Percentiles rank a stretch among this genome's conserved stretches.
These are phyloP conservation scores for Vigna mungo DNA, from an alignment of 306 rosid species.

Conservation along the genomic window DNA sequence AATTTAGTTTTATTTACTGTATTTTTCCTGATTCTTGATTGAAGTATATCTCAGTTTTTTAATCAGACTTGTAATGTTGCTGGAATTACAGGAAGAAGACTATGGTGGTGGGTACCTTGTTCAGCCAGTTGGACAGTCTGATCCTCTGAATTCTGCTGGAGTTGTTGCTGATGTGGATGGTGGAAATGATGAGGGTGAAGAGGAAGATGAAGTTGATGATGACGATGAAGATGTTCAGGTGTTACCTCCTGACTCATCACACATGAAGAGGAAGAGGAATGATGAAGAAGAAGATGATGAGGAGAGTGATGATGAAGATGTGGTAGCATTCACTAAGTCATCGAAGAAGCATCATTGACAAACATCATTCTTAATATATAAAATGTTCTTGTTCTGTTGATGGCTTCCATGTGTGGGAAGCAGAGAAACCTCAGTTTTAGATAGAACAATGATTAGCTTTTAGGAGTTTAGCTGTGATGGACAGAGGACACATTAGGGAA, in stretches of 20 bases:
- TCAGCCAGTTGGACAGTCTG: conserved; percentile 79
- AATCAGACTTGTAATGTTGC: neutral
- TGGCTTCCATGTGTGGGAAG: conserved; percentile 59
- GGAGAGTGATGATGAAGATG: conserved; percentile 53
- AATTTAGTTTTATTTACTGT: too few species aligned
- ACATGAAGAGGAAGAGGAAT: conserved; percentile 83
- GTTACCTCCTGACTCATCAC: conserved; percentile 63
- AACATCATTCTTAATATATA: conserved; percentile 33
- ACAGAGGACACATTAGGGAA: conserved; percentile 55
- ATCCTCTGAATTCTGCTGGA: conserved; percentile 61
- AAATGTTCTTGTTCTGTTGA: conserved; percentile 50
- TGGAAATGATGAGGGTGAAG: conserved; percentile 62
- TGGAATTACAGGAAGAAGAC: conserved; percentile 78
- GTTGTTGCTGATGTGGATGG: conserved; percentile 55
- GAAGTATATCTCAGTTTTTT: neutral
- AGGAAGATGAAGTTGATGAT: conserved; percentile 68
- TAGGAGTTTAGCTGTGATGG: conserved; percentile 68
- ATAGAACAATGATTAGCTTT: conserved; percentile 51
- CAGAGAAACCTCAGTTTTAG: conserved; percentile 62
- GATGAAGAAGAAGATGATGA: conserved; percentile 55
- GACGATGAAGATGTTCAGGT: conserved; percentile 66
- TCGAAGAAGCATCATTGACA: conserved; percentile 72
- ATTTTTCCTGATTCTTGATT: neutral
- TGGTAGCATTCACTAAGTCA: conserved; percentile 61
- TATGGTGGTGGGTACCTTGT: conserved; percentile 79